Percentiles rank a stretch among this genome's conserved stretches.
Conservation (phyloP, 257 asterid genomes). For the Paraleonurus japonicus region DNA sequence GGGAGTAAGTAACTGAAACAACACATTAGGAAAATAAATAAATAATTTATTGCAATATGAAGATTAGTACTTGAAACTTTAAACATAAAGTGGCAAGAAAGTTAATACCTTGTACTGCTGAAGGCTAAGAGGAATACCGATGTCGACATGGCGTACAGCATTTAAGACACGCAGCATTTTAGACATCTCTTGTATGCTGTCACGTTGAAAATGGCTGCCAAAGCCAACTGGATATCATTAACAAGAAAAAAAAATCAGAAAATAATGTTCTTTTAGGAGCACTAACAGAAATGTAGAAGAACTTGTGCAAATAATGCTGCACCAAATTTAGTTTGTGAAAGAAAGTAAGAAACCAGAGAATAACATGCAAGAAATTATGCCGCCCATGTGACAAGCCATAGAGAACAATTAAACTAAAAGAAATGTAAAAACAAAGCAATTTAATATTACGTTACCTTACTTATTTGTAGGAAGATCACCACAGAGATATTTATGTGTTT, state of each 20-base stretch:
- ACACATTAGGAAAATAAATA: conserved; percentile 5
- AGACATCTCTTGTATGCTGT: conserved; percentile 78
- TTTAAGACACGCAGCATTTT: conserved; percentile 81
- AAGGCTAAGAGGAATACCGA: conserved; percentile 90
- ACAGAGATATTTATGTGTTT: background rate
- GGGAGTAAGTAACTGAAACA: conserved; percentile 82
- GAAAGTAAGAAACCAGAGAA: conserved; percentile 8
- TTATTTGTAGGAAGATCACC: background rate
- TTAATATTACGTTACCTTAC: background rate
- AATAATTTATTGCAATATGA: conserved; percentile 21
- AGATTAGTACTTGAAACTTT: conserved; percentile 2
- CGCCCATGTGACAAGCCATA: conserved; percentile 16
- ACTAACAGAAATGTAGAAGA: conserved; percentile 21
- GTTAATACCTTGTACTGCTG: conserved; percentile 82
- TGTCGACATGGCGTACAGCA: conserved; percentile 75
- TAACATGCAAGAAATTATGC: conserved; percentile 13
- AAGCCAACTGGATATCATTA: conserved; percentile 89
- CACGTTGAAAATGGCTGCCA: conserved; percentile 95
- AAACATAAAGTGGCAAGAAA: conserved; percentile 20
- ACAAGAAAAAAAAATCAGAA: conserved; percentile 65
- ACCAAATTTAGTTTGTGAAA: conserved; percentile 17
- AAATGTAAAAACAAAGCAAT: background rate
- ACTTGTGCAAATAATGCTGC: conserved; percentile 12
- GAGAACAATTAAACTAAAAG: background rate
- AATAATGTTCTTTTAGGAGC: conserved; percentile 35